A percentile compares a stretch with the other conserved stretches of the same genome.
phyloP scores from a whole-genome alignment of 2,329 filamentous ascomycete species.

The Diaporthe destruens region DNA sequence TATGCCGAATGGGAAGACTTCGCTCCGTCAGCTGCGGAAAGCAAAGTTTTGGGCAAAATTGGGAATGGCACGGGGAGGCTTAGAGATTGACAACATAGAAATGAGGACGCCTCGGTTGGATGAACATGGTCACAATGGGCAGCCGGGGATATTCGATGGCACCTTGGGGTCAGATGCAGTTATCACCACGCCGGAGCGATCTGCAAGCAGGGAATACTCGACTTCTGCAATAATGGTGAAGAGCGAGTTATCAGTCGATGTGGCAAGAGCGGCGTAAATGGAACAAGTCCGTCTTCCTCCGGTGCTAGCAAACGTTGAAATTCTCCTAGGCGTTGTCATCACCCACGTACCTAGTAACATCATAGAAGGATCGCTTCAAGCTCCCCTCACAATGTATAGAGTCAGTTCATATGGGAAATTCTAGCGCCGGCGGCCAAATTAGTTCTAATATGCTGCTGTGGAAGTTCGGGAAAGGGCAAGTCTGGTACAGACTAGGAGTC shows the following conservation, averaged over 20 bases:
- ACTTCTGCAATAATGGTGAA: constrained; percentile 9
- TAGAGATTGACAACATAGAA: not conserved
- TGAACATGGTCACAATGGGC: not conserved
- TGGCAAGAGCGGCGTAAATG: not conserved
- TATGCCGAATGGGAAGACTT: not conserved
- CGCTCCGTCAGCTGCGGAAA: not conserved
- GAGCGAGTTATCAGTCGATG: constrained; percentile 12
- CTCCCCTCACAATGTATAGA: no score
- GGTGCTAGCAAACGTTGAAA: not conserved
- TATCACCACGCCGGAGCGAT: not conserved
- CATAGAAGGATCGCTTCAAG: no score
- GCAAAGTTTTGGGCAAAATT: not conserved
- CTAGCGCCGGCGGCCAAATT: not conserved
- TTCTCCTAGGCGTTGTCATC: not conserved
- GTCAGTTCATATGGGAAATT: no score
- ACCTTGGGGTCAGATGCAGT: not conserved
- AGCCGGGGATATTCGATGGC: constrained; percentile 1
- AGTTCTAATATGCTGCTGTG: not conserved
- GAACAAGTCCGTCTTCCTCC: not conserved
- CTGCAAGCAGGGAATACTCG: not conserved
- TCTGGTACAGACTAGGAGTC: no score
- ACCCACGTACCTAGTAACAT: no score
- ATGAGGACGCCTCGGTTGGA: not conserved
- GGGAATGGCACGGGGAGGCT: not conserved
- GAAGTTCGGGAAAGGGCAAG: not conserved